Evolutionary conservation across 805 yeast species (phyloP), one percentile per base, ranked within the genome.

Genomic region (Candida koratica): DNA sequence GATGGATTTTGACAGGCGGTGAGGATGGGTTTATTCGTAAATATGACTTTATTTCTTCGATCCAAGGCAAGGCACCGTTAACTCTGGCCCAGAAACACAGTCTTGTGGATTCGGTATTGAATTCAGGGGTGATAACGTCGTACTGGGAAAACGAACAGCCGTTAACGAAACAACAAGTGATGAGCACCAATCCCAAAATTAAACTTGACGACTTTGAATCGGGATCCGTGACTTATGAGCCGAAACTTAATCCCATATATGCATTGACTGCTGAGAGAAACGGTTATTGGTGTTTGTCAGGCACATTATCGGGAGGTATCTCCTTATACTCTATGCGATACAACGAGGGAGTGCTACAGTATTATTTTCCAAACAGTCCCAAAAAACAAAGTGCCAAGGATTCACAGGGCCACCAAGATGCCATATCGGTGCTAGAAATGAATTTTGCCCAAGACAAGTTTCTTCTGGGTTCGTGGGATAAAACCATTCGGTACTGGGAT

Each of bases 111-210:
- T 75, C 93, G 1, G 76, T 93, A 20, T 73, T 83, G 6, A 81
- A 83, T 51, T 93, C 88, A 0, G 98, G 97, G 5, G 81, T 86
- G 4, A 61, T 89, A 4, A 54, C 73, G 11, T 81, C 93, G 0
- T 90, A 87, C 62, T 93, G 97, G 96, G 97, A 90, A 53, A 93
- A 93, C 58, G 97, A 93, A 61, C 85, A 88, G 50, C 97, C 97
- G 0, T 64, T 77, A 38, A 60, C 68, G 20, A 65, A 64, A 43
- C 52, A 69, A 39, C 67, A 67, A 41, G 52, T 48, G 30, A 53
- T 44, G 57, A 38, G 43, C 17, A 13, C 37, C 6, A 64, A 66
- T 45, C 66, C 70, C 5, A 66, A 64, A 39, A 39, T 66, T 28
- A 62, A 62, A 32, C 49, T 43, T 5, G 51, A 55, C 33, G 68